Conservation (phyloP, 768 basidiomycete genomes). For the Tulasnella sp. region DNA sequence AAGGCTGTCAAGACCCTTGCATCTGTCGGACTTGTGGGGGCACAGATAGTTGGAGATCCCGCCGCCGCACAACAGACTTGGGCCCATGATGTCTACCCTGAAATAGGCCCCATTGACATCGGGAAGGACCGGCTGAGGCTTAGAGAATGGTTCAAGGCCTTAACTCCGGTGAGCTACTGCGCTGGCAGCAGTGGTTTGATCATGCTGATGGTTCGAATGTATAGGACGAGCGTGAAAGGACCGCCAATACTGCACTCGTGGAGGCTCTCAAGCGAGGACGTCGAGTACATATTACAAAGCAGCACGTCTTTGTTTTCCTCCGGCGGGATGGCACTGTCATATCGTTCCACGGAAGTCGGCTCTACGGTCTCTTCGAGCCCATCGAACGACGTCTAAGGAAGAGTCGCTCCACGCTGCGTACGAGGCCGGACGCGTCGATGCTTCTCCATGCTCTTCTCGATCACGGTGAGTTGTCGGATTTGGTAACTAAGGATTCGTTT, state of each 20-base stretch:
- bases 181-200: not conserved
- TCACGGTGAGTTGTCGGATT: not conserved
- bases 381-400: not conserved
- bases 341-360: not conserved
- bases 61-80: not conserved
- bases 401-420: not conserved
- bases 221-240: not conserved
- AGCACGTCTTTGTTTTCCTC: slow-evolving; percentile 2
- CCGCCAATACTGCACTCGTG: not conserved
- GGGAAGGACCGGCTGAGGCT: not conserved
- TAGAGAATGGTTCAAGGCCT: not conserved
- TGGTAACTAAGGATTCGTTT: not conserved
- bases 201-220: too few relatives aligned
- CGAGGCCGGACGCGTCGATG: not conserved
- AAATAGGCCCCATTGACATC: not conserved
- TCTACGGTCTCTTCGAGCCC: not conserved
- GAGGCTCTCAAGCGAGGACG: not conserved
- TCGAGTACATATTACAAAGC: not conserved
- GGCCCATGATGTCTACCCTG: slow-evolving; percentile 1
- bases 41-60: not conserved
- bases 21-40: not conserved
- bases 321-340: slow-evolving; percentile 8
- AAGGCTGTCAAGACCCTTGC: slow-evolving; percentile 6
- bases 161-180: not conserved
- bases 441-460: slow-evolving; percentile 9